Conservation (phyloP, 495 filamentous ascomycete genomes). For the Entonaema liquescens region DNA sequence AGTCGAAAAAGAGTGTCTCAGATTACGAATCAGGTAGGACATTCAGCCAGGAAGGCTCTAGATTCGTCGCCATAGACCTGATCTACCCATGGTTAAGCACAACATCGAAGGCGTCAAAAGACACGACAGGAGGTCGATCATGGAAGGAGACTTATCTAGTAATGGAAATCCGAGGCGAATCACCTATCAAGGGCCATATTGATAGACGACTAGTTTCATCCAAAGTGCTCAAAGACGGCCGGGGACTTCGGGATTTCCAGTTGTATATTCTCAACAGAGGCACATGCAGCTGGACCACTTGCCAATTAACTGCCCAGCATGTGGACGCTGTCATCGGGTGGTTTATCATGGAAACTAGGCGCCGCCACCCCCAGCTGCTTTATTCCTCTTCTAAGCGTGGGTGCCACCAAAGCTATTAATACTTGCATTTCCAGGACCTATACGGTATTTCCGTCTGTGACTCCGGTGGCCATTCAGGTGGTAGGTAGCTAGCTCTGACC, state of each 20-base stretch:
- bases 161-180: neutral
- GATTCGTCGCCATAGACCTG: conserved; percentile 1
- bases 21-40: conserved; percentile 3
- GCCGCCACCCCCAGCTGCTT: conserved; percentile 4
- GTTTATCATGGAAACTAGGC: conserved; percentile 3
- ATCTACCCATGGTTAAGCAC: conserved; percentile 3
- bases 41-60: neutral
- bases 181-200: neutral
- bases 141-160: neutral
- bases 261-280: conserved; percentile 3
- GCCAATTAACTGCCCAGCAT: conserved; percentile 1
- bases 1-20: conserved; percentile 1
- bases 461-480: neutral
- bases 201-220: neutral
- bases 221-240: neutral
- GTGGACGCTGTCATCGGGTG: neutral
- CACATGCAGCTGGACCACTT: conserved; percentile 21
- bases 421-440: neutral
- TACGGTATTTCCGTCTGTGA: neutral
- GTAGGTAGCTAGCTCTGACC: neutral
- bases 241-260: conserved; percentile 5
- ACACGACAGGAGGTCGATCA: neutral
- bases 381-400: neutral
- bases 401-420: conserved; percentile 4
- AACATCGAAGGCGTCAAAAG: conserved; percentile 1